Evolutionary conservation across 768 basidiomycete genomes (phyloP).

Genomic region (Calocybe cyanea): DNA sequence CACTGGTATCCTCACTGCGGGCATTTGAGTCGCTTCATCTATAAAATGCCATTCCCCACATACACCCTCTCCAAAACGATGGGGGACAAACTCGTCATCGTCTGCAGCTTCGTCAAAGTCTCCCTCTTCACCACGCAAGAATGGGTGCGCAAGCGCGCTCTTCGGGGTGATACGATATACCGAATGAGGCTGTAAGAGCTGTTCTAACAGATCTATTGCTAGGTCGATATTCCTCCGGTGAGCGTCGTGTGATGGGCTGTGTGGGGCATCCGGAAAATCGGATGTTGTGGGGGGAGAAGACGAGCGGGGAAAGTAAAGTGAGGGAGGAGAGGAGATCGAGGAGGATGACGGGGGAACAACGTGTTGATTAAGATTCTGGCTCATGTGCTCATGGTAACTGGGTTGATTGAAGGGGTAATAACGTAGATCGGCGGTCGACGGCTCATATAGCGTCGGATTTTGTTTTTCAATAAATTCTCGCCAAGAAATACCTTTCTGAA

Average conservation of each 20-base stretch:
- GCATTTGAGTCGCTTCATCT: slow-evolving; percentile 55
- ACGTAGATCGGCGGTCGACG: slow-evolving; percentile 44
- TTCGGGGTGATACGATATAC: slow-evolving; percentile 75
- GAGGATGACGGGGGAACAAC: slow-evolving; percentile 34
- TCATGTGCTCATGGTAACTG: slow-evolving; percentile 19
- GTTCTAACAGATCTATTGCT: slow-evolving; percentile 74
- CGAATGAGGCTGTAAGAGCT: slow-evolving; percentile 72
- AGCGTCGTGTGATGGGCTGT: slow-evolving; percentile 24
- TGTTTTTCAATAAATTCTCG: slow-evolving; percentile 68
- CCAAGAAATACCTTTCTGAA: slow-evolving; percentile 69
- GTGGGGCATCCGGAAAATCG: slow-evolving; percentile 3
- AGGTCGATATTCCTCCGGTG: slow-evolving; percentile 55
- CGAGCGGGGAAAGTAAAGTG: slow-evolving; percentile 15
- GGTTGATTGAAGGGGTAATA: slow-evolving; percentile 52
- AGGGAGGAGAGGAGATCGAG: slow-evolving; percentile 20
- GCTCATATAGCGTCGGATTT: slow-evolving; percentile 66
- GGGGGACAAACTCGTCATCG: slow-evolving; percentile 70
- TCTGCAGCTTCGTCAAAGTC: slow-evolving; percentile 31
- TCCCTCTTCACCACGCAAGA: slow-evolving; percentile 45
- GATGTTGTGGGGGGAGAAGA: slow-evolving; percentile 13
- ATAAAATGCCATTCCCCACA: slow-evolving; percentile 60
- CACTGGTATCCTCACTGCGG: slow-evolving; percentile 42
- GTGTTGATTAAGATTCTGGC: slow-evolving; percentile 16
- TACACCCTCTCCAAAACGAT: slow-evolving; percentile 55
- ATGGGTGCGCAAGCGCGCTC: slow-evolving; percentile 74